These are phyloP conservation scores for Oidium heveae DNA, from an alignment of 2,329 filamentous ascomycete genomes.

Conservation along the genomic window DNA sequence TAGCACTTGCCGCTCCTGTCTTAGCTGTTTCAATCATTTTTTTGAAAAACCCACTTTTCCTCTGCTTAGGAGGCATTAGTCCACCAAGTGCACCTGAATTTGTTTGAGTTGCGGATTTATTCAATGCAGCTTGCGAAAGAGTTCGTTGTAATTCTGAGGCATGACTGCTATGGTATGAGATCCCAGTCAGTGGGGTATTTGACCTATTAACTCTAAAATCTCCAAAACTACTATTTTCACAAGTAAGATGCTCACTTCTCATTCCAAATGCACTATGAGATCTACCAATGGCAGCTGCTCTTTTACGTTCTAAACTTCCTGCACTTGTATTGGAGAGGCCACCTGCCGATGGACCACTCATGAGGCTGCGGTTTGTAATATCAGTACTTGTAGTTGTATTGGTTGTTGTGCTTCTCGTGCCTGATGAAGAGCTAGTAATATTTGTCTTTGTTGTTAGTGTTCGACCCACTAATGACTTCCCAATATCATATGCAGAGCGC, in stretches of 20 bases:
- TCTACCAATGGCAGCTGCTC: conserved; percentile 18
- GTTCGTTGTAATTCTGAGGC: conserved; percentile 24
- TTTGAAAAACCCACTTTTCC: conserved; percentile 79
- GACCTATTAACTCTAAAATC: conserved; percentile 25
- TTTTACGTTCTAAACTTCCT: conserved; percentile 67
- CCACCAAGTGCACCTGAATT: conserved; percentile 46
- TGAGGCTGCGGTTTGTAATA: conserved; percentile 61
- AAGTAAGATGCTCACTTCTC: conserved; percentile 20
- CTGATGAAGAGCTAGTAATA: conserved; percentile 52
- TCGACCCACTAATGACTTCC: conserved; percentile 41
- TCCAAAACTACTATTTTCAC: conserved; percentile 9
- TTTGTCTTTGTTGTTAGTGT: conserved; percentile 78
- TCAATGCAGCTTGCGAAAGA: conserved; percentile 40
- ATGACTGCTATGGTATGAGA: conserved; percentile 84
- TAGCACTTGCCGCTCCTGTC: conserved; percentile 71
- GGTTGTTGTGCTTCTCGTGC: conserved; percentile 40
- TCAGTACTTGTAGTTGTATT: conserved; percentile 44
- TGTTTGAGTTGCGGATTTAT: conserved; percentile 29
- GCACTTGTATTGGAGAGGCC: conserved; percentile 89
- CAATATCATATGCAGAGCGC: conserved; percentile 59
- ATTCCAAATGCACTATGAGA: conserved; percentile 40
- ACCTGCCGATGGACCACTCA: conserved; percentile 81
- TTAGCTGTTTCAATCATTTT: conserved; percentile 88
- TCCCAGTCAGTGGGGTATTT: conserved; percentile 43
- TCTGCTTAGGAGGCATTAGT: conserved; percentile 47